Percentiles rank a stretch among this genome's conserved stretches.
phyloP scores from a whole-genome alignment of 768 basidiomycete species.

The Cantharellus cinnabarinus region DNA sequence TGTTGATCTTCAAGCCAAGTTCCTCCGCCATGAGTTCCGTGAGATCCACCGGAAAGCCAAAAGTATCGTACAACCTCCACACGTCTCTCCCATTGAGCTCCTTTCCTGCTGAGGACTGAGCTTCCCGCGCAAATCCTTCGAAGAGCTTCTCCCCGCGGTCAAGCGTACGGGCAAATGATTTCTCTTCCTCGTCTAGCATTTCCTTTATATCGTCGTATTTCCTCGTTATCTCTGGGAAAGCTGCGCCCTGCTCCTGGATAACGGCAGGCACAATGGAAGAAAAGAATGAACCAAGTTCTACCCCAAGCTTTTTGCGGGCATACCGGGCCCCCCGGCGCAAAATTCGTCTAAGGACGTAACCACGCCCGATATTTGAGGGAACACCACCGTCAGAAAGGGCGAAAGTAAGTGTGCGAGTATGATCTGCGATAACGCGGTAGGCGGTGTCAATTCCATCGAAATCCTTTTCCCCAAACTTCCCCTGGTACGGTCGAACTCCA shows the following conservation, averaged over 20 bases:
- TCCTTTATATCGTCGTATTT: slow-evolving; percentile 71
- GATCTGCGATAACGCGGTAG: slow-evolving; percentile 92
- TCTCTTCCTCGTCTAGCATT: slow-evolving; percentile 93
- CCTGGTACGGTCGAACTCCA: slow-evolving; percentile 68
- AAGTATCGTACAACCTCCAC: slow-evolving; percentile 95
- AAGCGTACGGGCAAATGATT: slow-evolving; percentile 90
- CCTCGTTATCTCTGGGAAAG: slow-evolving; percentile 86
- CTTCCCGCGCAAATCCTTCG: slow-evolving; percentile 59
- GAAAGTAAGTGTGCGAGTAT: slow-evolving; percentile 86
- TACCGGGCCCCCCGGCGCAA: slow-evolving; percentile 87
- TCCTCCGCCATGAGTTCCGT: slow-evolving; percentile 97
- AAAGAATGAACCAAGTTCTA: slow-evolving; percentile 87
- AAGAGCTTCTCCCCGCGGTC: slow-evolving; percentile 94
- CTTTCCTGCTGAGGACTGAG: slow-evolving; percentile 37
- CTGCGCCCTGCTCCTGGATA: slow-evolving; percentile 64
- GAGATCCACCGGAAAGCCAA: slow-evolving; percentile 92
- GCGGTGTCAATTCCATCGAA: slow-evolving; percentile 90
- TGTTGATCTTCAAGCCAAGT: slow-evolving; percentile 61
- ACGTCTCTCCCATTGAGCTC: slow-evolving; percentile 80
- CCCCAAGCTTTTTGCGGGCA: slow-evolving; percentile 83
- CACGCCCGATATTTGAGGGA: slow-evolving; percentile 88
- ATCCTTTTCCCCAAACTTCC: slow-evolving; percentile 91
- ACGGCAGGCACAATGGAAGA: slow-evolving; percentile 79
- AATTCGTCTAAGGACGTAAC: slow-evolving; percentile 91
- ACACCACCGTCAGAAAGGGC: slow-evolving; percentile 93